Conservation (phyloP, 2,329 filamentous ascomycete genomes). For the Aspergillus spinulosporus region DNA sequence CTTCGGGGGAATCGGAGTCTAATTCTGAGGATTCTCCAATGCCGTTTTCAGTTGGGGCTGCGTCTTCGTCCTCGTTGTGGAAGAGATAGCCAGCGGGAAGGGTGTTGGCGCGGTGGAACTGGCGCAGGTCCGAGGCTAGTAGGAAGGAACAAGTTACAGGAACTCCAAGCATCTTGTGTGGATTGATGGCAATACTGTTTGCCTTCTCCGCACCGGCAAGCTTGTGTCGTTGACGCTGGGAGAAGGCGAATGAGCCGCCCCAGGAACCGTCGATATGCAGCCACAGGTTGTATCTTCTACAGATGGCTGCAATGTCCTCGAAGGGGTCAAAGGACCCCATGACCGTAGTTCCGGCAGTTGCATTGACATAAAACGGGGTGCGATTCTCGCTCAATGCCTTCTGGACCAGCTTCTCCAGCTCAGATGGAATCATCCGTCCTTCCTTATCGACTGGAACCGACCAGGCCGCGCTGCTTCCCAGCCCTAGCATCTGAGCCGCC, state of each 20-base stretch:
- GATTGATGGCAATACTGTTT: slow-evolving; percentile 82
- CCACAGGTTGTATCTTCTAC: slow-evolving; percentile 74
- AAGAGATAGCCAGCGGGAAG: slow-evolving; percentile 85
- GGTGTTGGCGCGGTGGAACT: slow-evolving; percentile 82
- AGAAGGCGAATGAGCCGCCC: slow-evolving; percentile 84
- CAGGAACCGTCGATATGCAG: slow-evolving; percentile 90
- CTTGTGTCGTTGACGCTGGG: slow-evolving; percentile 61
- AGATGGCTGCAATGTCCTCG: slow-evolving; percentile 66
- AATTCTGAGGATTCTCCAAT: slow-evolving; percentile 23
- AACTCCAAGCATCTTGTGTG: slow-evolving; percentile 95
- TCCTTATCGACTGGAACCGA: slow-evolving; percentile 69
- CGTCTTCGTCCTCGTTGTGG: slow-evolving; percentile 56
- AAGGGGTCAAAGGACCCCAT: slow-evolving; percentile 86
- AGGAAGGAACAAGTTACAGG: slow-evolving; percentile 91
- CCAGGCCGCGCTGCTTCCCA: slow-evolving; percentile 74
- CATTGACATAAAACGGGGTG: slow-evolving; percentile 92
- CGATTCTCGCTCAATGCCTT: slow-evolving; percentile 66
- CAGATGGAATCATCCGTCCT: slow-evolving; percentile 69
- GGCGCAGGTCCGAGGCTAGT: slow-evolving; percentile 70
- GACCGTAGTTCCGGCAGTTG: slow-evolving; percentile 92
- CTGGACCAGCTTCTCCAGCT: slow-evolving; percentile 63
- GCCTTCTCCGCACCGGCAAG: slow-evolving; percentile 71
- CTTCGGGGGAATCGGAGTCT: slow-evolving; percentile 51
- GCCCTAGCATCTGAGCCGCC: slow-evolving; percentile 84
- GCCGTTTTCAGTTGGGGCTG: slow-evolving; percentile 24